phyloP scores from a whole-genome alignment of 2,329 filamentous ascomycete species.

The Mollisia scopiformis region DNA sequence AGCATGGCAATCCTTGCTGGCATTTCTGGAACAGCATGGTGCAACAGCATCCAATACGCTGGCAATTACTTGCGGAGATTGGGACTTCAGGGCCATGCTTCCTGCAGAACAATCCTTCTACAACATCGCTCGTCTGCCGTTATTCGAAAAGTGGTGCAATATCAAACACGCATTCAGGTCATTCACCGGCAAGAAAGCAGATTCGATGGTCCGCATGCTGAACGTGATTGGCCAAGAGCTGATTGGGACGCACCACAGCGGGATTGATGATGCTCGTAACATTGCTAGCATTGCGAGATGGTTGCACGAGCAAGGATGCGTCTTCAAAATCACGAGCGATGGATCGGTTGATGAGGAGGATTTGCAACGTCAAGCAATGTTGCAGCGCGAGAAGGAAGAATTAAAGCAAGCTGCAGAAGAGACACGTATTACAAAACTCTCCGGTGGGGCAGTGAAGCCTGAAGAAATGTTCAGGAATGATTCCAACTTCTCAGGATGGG shows the following conservation, averaged over 20 bases:
- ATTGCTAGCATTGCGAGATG: constrained; percentile 20
- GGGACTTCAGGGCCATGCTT: constrained; percentile 20
- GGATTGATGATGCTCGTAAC: constrained; percentile 21
- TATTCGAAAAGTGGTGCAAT: constrained; percentile 22
- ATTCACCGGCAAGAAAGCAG: constrained; percentile 20
- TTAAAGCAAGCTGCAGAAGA: constrained; percentile 4
- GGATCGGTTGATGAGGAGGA: constrained; percentile 12
- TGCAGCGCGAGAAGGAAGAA: constrained; percentile 10
- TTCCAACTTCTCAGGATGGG: constrained; percentile 12
- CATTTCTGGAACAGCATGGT: constrained; percentile 10
- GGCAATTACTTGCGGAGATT: constrained; percentile 19
- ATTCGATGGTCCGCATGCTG: constrained; percentile 22
- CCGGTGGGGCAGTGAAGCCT: constrained; percentile 9
- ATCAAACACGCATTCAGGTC: constrained; percentile 20
- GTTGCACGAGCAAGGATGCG: constrained; percentile 15
- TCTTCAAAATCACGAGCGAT: constrained; percentile 20
- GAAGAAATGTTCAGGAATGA: constrained; percentile 17
- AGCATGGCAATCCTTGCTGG: constrained; percentile 12
- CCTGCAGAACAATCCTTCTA: constrained; percentile 15
- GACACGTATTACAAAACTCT: constrained; percentile 12
- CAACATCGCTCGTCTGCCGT: constrained; percentile 6
- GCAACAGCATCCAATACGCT: constrained; percentile 18
- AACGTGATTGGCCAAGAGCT: constrained; percentile 20
- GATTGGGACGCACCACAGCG: constrained; percentile 18
- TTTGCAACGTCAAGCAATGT: constrained; percentile 7